A percentile compares a stretch with the other conserved stretches of the same genome.
Evolutionary conservation across 169 alveolate species (phyloP).

Genomic region (Cyclospora cayetanensis): DNA sequence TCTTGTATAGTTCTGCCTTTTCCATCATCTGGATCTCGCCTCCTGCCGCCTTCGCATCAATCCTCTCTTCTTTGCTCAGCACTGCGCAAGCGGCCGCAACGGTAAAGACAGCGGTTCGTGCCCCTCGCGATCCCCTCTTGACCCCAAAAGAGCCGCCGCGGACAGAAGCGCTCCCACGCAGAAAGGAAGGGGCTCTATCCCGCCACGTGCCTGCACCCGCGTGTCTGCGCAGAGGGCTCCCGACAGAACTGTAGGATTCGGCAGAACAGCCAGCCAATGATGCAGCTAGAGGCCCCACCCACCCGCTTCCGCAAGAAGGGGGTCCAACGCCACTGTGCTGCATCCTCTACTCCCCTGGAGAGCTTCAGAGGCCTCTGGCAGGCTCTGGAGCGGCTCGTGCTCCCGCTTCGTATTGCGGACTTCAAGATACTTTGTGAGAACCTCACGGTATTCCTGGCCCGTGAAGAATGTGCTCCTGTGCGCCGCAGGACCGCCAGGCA

Average conservation of each 20-base stretch:
- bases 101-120: too few species aligned
- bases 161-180: too few species aligned
- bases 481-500: not conserved
- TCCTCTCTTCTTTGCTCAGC: not conserved
- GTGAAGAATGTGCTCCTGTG: slow-evolving; percentile 41
- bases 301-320: slow-evolving; percentile 45
- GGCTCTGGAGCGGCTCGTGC: not conserved
- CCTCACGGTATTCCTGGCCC: slow-evolving; percentile 26
- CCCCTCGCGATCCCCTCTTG: too few species aligned
- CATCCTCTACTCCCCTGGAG: not conserved
- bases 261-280: too few species aligned
- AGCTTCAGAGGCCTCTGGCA: not conserved
- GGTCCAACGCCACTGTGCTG: not conserved
- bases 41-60: not conserved
- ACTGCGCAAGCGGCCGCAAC: not conserved
- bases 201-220: too few species aligned
- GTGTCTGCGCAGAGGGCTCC: too few species aligned
- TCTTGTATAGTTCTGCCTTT: not conserved
- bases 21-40: not conserved
- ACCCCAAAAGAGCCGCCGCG: too few species aligned
- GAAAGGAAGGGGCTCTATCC: too few species aligned
- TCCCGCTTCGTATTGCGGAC: slow-evolving; percentile 23
- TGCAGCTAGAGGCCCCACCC: too few species aligned
- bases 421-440: slow-evolving; percentile 5
- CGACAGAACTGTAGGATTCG: too few species aligned